Conservation (phyloP, 2,329 filamentous ascomycete species). For the Aspergillus spinulosporus region DNA sequence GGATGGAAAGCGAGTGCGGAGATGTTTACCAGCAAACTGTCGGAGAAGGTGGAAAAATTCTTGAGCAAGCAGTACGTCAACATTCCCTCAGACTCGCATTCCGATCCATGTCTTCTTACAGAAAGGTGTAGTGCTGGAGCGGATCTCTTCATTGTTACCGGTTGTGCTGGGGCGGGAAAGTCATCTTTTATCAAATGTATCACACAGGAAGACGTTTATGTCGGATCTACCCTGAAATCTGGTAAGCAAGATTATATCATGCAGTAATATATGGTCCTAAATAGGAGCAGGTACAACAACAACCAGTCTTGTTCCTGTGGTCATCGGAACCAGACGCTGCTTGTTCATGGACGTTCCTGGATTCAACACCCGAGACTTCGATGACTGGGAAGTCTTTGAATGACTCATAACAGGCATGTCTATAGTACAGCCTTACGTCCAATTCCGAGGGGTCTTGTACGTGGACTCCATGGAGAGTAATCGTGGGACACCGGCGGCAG, state of each 20-base stretch:
- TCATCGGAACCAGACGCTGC: background rate
- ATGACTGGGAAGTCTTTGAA: background rate
- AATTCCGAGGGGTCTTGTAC: background rate
- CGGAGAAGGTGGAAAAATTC: background rate
- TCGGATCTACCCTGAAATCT: background rate
- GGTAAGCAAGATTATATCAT: background rate
- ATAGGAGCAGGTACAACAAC: background rate
- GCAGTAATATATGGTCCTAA: background rate
- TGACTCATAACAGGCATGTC: background rate
- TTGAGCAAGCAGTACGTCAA: background rate
- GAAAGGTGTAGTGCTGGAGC: background rate
- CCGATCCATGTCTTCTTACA: background rate
- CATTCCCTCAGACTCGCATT: background rate
- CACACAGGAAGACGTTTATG: background rate
- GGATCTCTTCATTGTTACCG: background rate
- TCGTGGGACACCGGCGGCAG: background rate
- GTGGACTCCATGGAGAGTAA: background rate
- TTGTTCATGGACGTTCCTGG: background rate
- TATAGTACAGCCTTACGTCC: background rate
- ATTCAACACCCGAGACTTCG: background rate
- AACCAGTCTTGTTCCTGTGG: background rate
- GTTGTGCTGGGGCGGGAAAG: background rate
- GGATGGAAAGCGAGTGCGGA: background rate
- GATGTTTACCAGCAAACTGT: background rate
- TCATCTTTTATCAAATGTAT: background rate